Evolutionary conservation across 176 grass and related monocot genomes (phyloP).

Genomic region (Chrysopogon serrulatus): DNA sequence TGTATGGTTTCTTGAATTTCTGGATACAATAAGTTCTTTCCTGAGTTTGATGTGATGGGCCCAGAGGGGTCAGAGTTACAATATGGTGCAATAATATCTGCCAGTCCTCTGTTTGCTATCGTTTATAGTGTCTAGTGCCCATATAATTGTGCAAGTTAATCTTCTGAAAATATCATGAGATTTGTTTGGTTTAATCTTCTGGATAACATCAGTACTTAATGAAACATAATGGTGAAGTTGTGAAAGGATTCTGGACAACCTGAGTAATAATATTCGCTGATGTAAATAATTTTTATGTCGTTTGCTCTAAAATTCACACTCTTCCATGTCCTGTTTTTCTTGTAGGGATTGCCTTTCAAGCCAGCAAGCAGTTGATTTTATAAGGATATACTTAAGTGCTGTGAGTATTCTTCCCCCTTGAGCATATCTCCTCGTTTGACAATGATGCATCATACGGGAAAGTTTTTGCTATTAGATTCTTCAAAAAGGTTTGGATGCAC

Average conservation of each 20-base stretch:
- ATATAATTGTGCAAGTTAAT: not conserved
- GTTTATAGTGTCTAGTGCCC: not conserved
- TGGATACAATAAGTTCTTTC: constrained; percentile 8
- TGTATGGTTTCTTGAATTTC: not conserved
- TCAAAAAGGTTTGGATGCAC: not conserved
- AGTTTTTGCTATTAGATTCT: not conserved
- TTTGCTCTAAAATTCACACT: constrained; percentile 7
- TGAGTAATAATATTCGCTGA: not conserved
- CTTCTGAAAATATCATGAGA: not conserved
- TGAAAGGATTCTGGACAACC: not conserved
- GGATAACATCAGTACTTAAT: not conserved
- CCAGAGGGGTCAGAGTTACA: not conserved
- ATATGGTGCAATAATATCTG: not conserved
- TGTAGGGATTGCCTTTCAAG: constrained; percentile 32
- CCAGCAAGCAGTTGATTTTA: constrained; percentile 26
- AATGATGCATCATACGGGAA: not conserved
- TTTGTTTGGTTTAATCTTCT: not conserved
- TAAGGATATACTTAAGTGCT: not conserved
- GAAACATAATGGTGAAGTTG: not conserved
- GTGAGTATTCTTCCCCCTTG: constrained; percentile 20
- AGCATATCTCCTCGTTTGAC: not conserved
- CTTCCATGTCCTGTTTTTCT: not conserved
- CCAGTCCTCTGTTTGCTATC: not conserved
- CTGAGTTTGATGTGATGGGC: not conserved
- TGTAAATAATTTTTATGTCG: not conserved